phyloP scores from a whole-genome alignment of 2,329 filamentous ascomycete species.

The Chaetomium strumarium region DNA sequence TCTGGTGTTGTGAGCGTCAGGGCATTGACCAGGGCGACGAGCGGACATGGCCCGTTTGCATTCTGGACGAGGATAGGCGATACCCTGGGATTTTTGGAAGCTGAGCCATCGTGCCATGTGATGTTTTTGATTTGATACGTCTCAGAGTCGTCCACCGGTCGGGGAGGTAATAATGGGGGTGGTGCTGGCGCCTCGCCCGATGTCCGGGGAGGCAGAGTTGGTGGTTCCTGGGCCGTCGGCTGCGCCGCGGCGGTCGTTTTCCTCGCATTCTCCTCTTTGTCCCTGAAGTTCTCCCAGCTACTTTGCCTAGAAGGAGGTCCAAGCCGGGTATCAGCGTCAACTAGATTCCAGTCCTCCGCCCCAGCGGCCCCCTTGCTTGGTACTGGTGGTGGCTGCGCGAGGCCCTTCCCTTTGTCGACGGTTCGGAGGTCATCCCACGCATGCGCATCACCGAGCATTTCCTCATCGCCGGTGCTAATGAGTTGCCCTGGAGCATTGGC shows the following conservation, averaged over 20 bases:
- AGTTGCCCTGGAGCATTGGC: conserved; percentile 21
- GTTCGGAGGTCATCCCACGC: conserved; percentile 46
- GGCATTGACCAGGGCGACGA: conserved; percentile 90
- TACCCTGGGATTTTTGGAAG: conserved; percentile 57
- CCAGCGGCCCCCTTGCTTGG: conserved; percentile 8
- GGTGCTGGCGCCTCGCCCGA: conserved; percentile 18
- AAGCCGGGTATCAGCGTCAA: conserved; percentile 38
- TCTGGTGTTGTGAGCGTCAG: conserved; percentile 75
- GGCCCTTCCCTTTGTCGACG: conserved; percentile 38
- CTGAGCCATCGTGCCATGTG: conserved; percentile 67
- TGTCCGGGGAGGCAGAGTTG: conserved; percentile 14
- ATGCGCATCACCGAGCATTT: conserved; percentile 38
- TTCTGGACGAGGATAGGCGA: conserved; percentile 91
- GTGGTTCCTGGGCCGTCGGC: conserved; percentile 8
- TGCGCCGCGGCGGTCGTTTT: conserved; percentile 10
- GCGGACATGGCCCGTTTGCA: conserved; percentile 85
- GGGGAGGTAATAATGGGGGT: conserved; percentile 30
- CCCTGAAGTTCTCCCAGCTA: conserved; percentile 37
- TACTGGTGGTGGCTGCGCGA: conserved; percentile 23
- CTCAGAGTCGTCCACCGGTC: conserved; percentile 51
- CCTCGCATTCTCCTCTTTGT: conserved; percentile 23
- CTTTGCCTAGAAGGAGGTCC: conserved; percentile 32
- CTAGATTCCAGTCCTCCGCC: conserved; percentile 45
- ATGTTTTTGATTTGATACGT: conserved; percentile 93
- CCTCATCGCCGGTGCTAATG: conserved; percentile 26